Evolutionary conservation across 352 stramenopile species (phyloP).

Genomic region (Pythium scleroteichum): DNA sequence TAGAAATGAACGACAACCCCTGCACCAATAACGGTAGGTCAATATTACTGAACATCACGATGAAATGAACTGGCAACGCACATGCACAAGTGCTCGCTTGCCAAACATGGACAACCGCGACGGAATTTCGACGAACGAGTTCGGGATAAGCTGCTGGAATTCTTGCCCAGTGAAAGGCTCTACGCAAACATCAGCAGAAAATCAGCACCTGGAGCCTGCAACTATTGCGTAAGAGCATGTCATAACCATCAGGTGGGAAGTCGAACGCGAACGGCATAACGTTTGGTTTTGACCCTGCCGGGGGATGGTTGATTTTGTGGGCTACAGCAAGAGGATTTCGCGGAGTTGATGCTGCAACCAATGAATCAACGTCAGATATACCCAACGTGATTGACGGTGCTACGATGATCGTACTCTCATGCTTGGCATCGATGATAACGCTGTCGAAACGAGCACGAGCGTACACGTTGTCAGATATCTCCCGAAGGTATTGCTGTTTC

Average conservation of each 20-base stretch:
- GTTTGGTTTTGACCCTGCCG: constrained; percentile 62
- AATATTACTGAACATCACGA: not conserved
- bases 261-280: constrained; percentile 84
- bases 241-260: constrained; percentile 59
- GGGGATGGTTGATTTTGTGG: constrained; percentile 89
- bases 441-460: constrained; percentile 83
- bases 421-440: constrained; percentile 85
- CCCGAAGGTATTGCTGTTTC: constrained; percentile 67
- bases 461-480: constrained; percentile 78
- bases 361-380: not conserved
- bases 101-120: constrained; percentile 83
- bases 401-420: constrained; percentile 62
- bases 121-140: constrained; percentile 78
- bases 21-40: constrained; percentile 19
- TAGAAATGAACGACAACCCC: constrained; percentile 77
- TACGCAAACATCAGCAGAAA: constrained; percentile 20
- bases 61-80: constrained; percentile 21
- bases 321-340: constrained; percentile 71
- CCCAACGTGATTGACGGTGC: too few species aligned
- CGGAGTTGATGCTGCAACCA: constrained; percentile 45
- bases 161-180: constrained; percentile 68
- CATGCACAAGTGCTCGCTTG: constrained; percentile 83
- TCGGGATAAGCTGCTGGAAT: constrained; percentile 74
- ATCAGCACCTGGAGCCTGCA: not conserved
- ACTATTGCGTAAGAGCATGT: constrained; percentile 12